Percentiles rank a stretch among this genome's conserved stretches.
phyloP scores from a whole-genome alignment of 495 filamentous ascomycete genomes.

The Letharia columbiana region DNA sequence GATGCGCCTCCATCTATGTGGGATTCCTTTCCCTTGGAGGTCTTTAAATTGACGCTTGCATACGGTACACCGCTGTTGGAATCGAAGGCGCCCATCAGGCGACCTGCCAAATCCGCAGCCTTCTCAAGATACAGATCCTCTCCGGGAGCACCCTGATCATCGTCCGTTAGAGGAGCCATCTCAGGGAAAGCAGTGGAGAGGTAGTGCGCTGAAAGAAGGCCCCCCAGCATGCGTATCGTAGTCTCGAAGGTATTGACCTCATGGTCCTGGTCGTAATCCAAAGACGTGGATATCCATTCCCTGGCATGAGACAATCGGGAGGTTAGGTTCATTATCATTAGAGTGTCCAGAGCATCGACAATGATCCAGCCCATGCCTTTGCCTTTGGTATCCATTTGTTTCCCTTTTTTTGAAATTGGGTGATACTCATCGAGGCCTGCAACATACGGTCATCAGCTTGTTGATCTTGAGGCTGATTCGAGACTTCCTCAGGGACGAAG shows the following conservation, averaged over 20 bases:
- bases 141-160: slow-evolving; percentile 55
- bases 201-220: slow-evolving; percentile 89
- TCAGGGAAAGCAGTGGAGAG: slow-evolving; percentile 65
- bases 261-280: slow-evolving; percentile 83
- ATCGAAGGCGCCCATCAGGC: slow-evolving; percentile 80
- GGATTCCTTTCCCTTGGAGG: slow-evolving; percentile 60
- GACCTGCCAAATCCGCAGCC: slow-evolving; percentile 82
- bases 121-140: slow-evolving; percentile 96
- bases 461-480: background rate
- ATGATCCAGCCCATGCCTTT: slow-evolving; percentile 95
- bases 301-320: slow-evolving; percentile 74
- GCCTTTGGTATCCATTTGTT: slow-evolving; percentile 63
- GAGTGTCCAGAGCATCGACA: slow-evolving; percentile 86
- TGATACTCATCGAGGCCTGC: slow-evolving; percentile 78
- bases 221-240: slow-evolving; percentile 95
- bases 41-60: slow-evolving; percentile 81
- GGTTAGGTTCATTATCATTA: slow-evolving; percentile 98
- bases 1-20: slow-evolving; percentile 85
- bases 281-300: slow-evolving; percentile 76
- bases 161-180: slow-evolving; percentile 56
- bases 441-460: slow-evolving; percentile 1
- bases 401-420: slow-evolving; percentile 69
- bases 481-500: background rate
- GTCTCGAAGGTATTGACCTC: slow-evolving; percentile 98
- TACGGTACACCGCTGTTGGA: slow-evolving; percentile 79